Evolutionary conservation across 169 alveolate species (phyloP), one percentile per base, ranked within the genome.

Genomic region (Eimeria maxima): DNA sequence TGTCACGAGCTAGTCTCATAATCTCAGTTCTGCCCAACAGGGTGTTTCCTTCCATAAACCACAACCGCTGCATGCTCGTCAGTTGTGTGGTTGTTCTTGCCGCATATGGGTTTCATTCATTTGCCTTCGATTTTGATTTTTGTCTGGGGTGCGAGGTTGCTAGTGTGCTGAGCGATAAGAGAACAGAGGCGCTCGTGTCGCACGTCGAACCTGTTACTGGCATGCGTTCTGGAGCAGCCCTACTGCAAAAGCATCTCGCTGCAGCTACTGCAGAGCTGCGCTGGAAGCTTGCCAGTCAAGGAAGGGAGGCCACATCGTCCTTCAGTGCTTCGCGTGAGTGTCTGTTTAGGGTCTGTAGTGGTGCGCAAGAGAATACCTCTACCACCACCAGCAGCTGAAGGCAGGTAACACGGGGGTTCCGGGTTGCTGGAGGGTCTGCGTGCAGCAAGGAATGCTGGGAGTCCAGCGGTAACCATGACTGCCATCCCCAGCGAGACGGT

Each of bases 181-280:
- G 83, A n/a, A 87, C 83, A 67, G 94, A 87, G 55, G 81, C 94
- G 83, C 71, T 87, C 27, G 94, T 87, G 29, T 87, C 94, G 27
- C 78, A 87, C 47, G 44, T 87, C 44, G 94, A 87, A 38, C 94
- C 94, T 11, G 94, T 87, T 10, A 87, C 83, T n/a, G 94, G 94
- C 65, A 87, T 87, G 94, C 83, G 83, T n/a, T 65, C 94, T 87
- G 94, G 94, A 65, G 83, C 83, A 42, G 94, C 94, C 33, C 47
- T 87, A 63, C 81, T 87, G 84, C 78, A 55, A 65, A 67, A 87
- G 94, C 94, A 87, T n/a, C 94, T 87, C 27, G 71, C 94, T 24
- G 83, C 94, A 20, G 94, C 94, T 45, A 44, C 94, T 24, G 67
- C 83, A 13, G 84, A 87, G 45, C 94, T 87, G 83, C 94, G 67